Conservation (phyloP, 495 filamentous ascomycete species). For the Penicillium roqueforti region DNA sequence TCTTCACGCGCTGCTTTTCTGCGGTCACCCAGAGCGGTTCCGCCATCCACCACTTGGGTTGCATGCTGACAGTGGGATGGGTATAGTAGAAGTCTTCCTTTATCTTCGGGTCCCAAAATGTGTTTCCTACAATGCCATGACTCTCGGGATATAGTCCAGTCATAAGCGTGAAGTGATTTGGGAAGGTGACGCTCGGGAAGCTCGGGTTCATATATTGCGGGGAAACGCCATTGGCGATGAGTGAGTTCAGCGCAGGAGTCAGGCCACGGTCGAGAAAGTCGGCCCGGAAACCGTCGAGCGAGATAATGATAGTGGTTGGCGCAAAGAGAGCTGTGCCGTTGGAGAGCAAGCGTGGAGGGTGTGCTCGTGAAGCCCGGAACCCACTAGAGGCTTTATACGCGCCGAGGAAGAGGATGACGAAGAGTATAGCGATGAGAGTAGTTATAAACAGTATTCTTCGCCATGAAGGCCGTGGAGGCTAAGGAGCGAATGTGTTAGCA, state of each 20-base stretch:
- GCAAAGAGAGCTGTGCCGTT: constrained; percentile 78
- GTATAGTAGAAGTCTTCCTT: constrained; percentile 85
- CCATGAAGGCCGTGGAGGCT: constrained; percentile 27
- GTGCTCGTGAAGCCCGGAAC: constrained; percentile 26
- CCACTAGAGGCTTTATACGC: constrained; percentile 51
- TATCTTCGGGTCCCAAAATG: constrained; percentile 79
- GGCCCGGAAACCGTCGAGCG: constrained; percentile 94
- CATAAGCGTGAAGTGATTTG: constrained; percentile 93
- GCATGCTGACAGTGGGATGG: constrained; percentile 63
- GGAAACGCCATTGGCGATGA: constrained; percentile 80
- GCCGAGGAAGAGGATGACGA: constrained; percentile 49
- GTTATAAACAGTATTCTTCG: constrained; percentile 33
- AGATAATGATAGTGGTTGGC: constrained; percentile 90
- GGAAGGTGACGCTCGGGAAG: constrained; percentile 96
- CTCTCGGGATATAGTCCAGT: constrained; percentile 90
- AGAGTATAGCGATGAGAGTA: constrained; percentile 42
- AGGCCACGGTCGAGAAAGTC: constrained; percentile 83
- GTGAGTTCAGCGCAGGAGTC: constrained; percentile 74
- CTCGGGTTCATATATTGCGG: constrained; percentile 87
- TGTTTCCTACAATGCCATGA: constrained; percentile 91
- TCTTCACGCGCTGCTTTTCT: constrained; percentile 67
- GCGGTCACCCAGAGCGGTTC: constrained; percentile 94
- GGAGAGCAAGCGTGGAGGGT: constrained; percentile 26
- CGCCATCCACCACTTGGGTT: constrained; percentile 87
- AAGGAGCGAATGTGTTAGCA: not conserved